phyloP scores from a whole-genome alignment of 2,329 filamentous ascomycete genomes.

The Exophiala mesophila region DNA sequence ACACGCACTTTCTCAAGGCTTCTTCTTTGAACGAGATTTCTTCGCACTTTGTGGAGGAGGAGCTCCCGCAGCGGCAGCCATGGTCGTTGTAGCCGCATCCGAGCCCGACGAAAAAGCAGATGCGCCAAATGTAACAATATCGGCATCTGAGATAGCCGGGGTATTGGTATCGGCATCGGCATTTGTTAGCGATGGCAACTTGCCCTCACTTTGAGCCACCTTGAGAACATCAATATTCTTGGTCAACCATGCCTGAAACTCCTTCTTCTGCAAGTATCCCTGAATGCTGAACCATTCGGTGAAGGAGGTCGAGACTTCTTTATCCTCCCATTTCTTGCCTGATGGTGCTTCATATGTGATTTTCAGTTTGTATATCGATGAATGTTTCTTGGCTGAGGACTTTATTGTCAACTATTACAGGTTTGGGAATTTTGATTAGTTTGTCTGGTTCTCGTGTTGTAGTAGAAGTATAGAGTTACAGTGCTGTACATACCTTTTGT shows the following conservation, averaged over 20 bases:
- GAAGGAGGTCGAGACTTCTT: slow-evolving; percentile 53
- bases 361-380: slow-evolving; percentile 72
- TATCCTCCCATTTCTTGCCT: slow-evolving; percentile 39
- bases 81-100: neutral
- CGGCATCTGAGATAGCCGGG: neutral
- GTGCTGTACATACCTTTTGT: slow-evolving; percentile 58
- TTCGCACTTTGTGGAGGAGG: slow-evolving; percentile 8
- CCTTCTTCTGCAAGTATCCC: slow-evolving; percentile 55
- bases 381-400: slow-evolving; percentile 70
- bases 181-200: neutral
- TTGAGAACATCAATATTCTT: slow-evolving; percentile 52
- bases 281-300: slow-evolving; percentile 57
- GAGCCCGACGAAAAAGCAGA: slow-evolving; percentile 8
- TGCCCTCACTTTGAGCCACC: slow-evolving; percentile 36
- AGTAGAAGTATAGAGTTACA: no score
- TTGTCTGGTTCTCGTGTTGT: neutral
- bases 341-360: slow-evolving; percentile 46
- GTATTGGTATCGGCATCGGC: neutral
- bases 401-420: slow-evolving; percentile 65
- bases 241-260: slow-evolving; percentile 59
- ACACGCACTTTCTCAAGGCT: slow-evolving; percentile 5
- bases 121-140: neutral
- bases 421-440: slow-evolving; percentile 1
- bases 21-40: slow-evolving; percentile 18
- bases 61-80: no score